phyloP scores from a whole-genome alignment of 805 yeast species.

The Komagataella pastoris region DNA sequence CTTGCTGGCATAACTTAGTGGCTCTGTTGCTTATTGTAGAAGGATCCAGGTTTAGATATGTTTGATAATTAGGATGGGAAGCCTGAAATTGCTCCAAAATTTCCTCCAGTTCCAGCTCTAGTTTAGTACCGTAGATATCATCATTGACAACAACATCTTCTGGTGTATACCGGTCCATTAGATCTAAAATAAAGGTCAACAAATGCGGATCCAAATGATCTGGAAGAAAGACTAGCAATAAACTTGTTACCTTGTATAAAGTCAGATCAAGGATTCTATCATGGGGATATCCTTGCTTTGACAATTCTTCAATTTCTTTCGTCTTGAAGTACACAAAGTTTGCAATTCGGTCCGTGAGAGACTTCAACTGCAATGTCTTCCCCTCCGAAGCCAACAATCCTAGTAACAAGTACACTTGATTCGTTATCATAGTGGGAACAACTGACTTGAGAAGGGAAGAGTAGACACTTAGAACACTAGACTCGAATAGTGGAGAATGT shows the following conservation, averaged over 20 bases:
- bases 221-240: conserved; percentile 2
- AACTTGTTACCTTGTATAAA: conserved; percentile 1
- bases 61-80: neutral
- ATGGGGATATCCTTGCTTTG: neutral
- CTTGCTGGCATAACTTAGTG: neutral
- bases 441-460: neutral
- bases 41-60: neutral
- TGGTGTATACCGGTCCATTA: neutral
- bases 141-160: neutral
- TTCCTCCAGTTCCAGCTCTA: neutral
- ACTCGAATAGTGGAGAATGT: neutral
- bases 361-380: neutral
- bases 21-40: neutral
- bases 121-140: neutral
- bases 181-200: neutral
- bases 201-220: neutral
- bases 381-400: conserved; percentile 1
- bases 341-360: neutral
- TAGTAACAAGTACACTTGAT: neutral
- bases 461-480: neutral
- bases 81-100: neutral
- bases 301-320: neutral
- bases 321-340: neutral
- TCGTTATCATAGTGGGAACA: neutral
- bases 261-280: neutral